These are phyloP conservation scores for Limnanthes douglasii DNA, from an alignment of 345 rosid genomes.

Conservation along the genomic window DNA sequence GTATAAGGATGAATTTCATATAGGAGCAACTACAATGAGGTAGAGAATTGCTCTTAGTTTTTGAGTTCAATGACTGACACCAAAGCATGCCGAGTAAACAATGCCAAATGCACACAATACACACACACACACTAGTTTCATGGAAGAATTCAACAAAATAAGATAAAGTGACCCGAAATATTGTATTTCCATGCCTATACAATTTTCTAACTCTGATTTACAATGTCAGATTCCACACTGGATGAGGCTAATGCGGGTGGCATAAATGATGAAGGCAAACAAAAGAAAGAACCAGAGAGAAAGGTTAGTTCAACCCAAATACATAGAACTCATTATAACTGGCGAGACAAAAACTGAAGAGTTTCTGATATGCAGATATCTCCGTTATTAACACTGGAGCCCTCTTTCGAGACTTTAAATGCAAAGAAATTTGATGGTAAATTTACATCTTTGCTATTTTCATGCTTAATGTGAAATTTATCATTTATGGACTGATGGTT, in stretches of 20 bases:
- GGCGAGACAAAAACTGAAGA: constrained; percentile 10
- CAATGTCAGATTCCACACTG: constrained; percentile 19
- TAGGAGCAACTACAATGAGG: too few relatives aligned
- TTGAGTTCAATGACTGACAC: too few relatives aligned
- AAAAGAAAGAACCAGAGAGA: constrained; percentile 51
- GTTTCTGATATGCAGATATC: constrained; percentile 48
- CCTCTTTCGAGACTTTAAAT: constrained; percentile 78
- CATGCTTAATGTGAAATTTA: constrained; percentile 5
- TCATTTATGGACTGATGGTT: constrained; percentile 9
- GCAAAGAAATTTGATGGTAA: constrained; percentile 85
- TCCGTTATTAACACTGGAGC: constrained; percentile 67
- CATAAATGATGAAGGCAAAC: constrained; percentile 29
- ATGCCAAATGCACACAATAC: too few relatives aligned
- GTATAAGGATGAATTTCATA: too few relatives aligned
- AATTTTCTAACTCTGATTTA: constrained; percentile 7
- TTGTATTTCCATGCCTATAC: constrained; percentile 1
- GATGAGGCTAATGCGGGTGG: constrained; percentile 28
- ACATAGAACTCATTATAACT: not conserved
- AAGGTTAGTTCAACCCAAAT: constrained; percentile 32
- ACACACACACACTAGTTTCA: too few relatives aligned
- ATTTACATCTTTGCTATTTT: constrained; percentile 7
- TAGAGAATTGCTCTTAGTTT: too few relatives aligned
- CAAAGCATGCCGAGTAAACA: too few relatives aligned
- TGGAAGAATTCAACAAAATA: too few relatives aligned
- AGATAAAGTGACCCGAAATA: too few relatives aligned